A percentile compares a stretch with the other conserved stretches of the same genome.
These are phyloP conservation scores for Acanthamoeba healyi DNA, from an alignment of 208 protist genomes.

Conservation along the genomic window DNA sequence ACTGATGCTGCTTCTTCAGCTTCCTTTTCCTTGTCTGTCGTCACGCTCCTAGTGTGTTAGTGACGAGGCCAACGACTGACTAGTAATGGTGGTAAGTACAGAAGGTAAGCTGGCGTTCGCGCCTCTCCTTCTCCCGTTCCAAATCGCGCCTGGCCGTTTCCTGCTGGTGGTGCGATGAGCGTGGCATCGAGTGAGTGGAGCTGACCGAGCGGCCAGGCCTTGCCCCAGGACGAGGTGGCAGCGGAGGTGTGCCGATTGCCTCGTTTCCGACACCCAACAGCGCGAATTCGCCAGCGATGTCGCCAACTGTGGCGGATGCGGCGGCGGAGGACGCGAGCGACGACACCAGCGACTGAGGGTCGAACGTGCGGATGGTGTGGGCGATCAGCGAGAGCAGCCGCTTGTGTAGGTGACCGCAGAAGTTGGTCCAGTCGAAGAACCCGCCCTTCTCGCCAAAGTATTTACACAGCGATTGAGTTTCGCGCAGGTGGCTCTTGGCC, in stretches of 20 bases:
- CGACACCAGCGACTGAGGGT: background rate
- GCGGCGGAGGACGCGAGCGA: background rate
- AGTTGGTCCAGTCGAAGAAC: conserved; percentile 59
- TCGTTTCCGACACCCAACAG: background rate
- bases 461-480: conserved; percentile 68
- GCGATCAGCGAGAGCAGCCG: conserved; percentile 27
- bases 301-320: background rate
- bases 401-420: conserved; percentile 68
- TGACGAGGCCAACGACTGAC: background rate
- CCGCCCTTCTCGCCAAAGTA: conserved; percentile 66
- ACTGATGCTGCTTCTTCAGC: conserved; percentile 16
- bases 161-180: background rate
- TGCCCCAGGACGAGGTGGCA: conserved; percentile 6
- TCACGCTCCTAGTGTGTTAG: background rate
- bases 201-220: background rate
- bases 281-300: conserved; percentile 34
- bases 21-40: conserved; percentile 43
- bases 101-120: conserved; percentile 13
- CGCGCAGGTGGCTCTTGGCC: conserved; percentile 53
- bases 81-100: background rate
- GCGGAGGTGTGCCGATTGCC: background rate
- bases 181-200: background rate
- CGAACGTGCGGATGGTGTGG: conserved; percentile 48
- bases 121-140: background rate
- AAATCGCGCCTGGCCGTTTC: background rate